These are phyloP conservation scores for Biscogniauxia sp. DNA, from an alignment of 2,329 filamentous ascomycete species.

Conservation along the genomic window DNA sequence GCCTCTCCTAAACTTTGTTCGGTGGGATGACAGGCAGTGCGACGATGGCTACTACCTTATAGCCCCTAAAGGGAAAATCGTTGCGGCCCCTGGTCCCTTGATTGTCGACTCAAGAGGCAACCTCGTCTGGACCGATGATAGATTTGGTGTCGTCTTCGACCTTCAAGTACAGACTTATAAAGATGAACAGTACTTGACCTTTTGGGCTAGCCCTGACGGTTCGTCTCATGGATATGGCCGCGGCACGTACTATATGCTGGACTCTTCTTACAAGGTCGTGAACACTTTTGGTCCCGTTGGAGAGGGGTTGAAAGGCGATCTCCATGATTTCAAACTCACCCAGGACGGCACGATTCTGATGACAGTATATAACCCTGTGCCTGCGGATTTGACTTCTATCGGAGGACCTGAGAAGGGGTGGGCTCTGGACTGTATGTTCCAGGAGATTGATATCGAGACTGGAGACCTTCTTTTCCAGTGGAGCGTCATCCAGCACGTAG, in stretches of 20 bases:
- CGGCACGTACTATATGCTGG: conserved; percentile 30
- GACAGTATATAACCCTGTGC: conserved; percentile 21
- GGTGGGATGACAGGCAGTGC: conserved; percentile 12
- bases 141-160: conserved; percentile 16
- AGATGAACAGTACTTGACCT: conserved; percentile 34
- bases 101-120: conserved; percentile 18
- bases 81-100: conserved; percentile 15
- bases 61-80: conserved; percentile 19
- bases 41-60: conserved; percentile 18
- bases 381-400: conserved; percentile 16
- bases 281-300: conserved; percentile 33
- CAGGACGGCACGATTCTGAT: conserved; percentile 16
- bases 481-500: conserved; percentile 16
- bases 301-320: conserved; percentile 29
- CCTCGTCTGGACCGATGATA: conserved; percentile 19
- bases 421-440: conserved; percentile 18
- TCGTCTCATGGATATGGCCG: conserved; percentile 17
- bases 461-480: conserved; percentile 23
- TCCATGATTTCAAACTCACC: conserved; percentile 25
- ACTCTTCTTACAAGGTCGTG: conserved; percentile 36
- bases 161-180: conserved; percentile 30
- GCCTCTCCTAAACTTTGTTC: conserved; percentile 14
- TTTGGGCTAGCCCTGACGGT: conserved; percentile 34
- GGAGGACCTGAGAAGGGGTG: conserved; percentile 19
- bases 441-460: conserved; percentile 23